Evolutionary conservation across 345 rosid genomes (phyloP).

Genomic region (Eucalyptus pauciflora): DNA sequence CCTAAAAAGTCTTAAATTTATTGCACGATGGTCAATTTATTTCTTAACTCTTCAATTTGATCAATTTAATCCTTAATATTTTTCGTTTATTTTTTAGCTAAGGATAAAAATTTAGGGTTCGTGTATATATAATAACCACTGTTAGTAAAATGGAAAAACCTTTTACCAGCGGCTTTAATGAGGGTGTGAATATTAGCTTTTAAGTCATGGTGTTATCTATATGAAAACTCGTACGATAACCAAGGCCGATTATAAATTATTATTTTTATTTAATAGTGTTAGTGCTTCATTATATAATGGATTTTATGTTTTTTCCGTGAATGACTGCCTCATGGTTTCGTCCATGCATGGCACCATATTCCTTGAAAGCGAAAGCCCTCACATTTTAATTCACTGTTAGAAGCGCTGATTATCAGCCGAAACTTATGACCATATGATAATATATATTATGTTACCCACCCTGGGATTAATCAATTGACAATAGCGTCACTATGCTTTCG

Average conservation of each 20-base stretch:
- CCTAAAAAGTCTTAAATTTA: too few species aligned
- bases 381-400: not conserved
- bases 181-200: not conserved
- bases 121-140: too few species aligned
- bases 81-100: not conserved
- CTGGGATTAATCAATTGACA: not conserved
- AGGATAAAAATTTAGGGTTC: not conserved
- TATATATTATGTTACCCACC: not conserved
- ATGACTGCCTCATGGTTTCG: not conserved
- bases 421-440: not conserved
- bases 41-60: accelerated
- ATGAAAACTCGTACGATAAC: not conserved
- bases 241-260: not conserved
- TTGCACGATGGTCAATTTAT: accelerated
- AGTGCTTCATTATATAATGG: not conserved
- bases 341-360: not conserved
- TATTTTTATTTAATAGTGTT: too few species aligned
- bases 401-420: not conserved
- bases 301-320: not conserved
- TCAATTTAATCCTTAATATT: too few species aligned
- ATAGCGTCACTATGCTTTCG: not conserved
- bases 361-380: not conserved
- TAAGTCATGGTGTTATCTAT: too few species aligned
- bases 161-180: not conserved
- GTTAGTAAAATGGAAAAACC: not conserved